Percentiles rank a stretch among this genome's conserved stretches.
Conservation (phyloP, 1,139 yeast species). For the Saccharomyces hybrid region DNA sequence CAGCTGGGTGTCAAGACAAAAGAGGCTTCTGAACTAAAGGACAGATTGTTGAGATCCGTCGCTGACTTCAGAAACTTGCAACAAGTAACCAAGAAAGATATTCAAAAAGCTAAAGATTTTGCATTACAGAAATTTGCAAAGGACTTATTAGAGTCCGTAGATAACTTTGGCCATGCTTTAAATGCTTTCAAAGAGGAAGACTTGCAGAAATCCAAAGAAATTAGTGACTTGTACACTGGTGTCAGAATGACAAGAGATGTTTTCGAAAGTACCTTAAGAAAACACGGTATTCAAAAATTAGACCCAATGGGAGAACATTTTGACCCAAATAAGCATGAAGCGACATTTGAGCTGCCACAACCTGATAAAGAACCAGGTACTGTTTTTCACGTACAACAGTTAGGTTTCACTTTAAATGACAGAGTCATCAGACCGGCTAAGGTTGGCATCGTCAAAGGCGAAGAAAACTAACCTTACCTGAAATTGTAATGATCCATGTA, state of each 20-base stretch:
- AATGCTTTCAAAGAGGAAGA: constrained; percentile 62
- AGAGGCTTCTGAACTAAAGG: constrained; percentile 75
- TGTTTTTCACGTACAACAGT: constrained; percentile 86
- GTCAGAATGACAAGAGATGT: constrained; percentile 84
- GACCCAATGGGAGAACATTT: constrained; percentile 80
- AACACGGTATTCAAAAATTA: constrained; percentile 73
- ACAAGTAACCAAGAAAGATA: constrained; percentile 80
- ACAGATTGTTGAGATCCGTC: constrained; percentile 71
- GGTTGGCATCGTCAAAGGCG: constrained; percentile 81
- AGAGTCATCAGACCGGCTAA: constrained; percentile 93
- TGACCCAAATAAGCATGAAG: constrained; percentile 91
- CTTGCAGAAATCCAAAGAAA: constrained; percentile 50
- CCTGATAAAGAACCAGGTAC: constrained; percentile 91
- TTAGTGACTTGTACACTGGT: constrained; percentile 77
- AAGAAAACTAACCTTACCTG: constrained; percentile 2
- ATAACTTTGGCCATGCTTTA: constrained; percentile 84
- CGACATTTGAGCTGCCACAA: constrained; percentile 81
- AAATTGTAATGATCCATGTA: constrained; percentile 14
- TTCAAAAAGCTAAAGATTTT: constrained; percentile 80
- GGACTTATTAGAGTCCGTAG: constrained; percentile 83
- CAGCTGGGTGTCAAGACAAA: constrained; percentile 64
- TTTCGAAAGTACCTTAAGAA: constrained; percentile 74
- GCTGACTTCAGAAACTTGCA: constrained; percentile 93
- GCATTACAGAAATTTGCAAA: constrained; percentile 90
- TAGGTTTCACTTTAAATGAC: constrained; percentile 78